Evolutionary conservation across 768 basidiomycete species (phyloP).

Genomic region (Collybia mongolica): DNA sequence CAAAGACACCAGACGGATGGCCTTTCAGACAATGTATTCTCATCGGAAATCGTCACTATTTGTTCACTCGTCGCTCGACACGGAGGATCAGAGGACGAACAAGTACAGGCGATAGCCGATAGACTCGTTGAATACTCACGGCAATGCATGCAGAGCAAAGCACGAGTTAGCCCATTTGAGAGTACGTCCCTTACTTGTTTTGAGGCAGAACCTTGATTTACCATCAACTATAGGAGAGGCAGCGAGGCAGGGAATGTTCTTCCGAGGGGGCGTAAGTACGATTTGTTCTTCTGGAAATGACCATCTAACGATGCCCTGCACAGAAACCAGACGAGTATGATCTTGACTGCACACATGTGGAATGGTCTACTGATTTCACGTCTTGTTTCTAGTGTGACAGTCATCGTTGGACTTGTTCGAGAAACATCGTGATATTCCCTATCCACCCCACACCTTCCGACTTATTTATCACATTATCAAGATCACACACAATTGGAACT

Average conservation of each 20-base stretch:
- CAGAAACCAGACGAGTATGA: conserved; percentile 84
- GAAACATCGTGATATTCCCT: conserved; percentile 46
- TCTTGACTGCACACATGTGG: too few species aligned
- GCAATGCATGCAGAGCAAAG: conserved; percentile 66
- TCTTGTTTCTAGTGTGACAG: conserved; percentile 54
- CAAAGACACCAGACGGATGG: conserved; percentile 45
- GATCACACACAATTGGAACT: conserved; percentile 9
- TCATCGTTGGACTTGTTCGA: conserved; percentile 64
- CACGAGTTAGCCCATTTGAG: conserved; percentile 72
- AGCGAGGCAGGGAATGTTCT: conserved; percentile 60
- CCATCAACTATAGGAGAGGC: conserved; percentile 49
- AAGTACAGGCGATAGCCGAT: conserved; percentile 72
- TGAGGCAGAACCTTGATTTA: not conserved
- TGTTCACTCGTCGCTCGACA: conserved; percentile 63
- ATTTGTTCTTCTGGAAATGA: conserved; percentile 5
- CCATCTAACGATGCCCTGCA: conserved; percentile 8
- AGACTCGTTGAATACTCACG: conserved; percentile 68
- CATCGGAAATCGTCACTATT: conserved; percentile 67
- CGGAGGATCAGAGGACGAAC: conserved; percentile 53
- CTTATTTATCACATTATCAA: conserved; percentile 11
- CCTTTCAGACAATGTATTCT: conserved; percentile 62
- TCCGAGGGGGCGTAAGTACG: conserved; percentile 69
- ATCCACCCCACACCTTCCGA: conserved; percentile 3
- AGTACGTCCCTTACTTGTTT: conserved; percentile 36
- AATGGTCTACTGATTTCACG: conserved; percentile 9